Base-by-base conservation (phyloP, 352 stramenopile genomes). In the Salisapilia sapeloensis region DNA sequence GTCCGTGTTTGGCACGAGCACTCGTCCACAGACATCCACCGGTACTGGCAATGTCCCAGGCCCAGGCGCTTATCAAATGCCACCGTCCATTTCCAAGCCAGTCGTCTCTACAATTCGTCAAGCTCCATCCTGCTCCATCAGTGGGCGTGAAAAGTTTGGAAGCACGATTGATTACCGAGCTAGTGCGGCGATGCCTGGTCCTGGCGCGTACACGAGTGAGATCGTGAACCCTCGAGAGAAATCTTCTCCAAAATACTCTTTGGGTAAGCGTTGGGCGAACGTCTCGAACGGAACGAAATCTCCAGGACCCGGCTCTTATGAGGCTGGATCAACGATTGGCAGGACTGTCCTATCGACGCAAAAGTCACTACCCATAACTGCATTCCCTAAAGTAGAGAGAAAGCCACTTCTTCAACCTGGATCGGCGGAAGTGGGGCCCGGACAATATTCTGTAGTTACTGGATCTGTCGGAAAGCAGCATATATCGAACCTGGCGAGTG, bases 81-180 rank as follows among this genome's bases (percentile, higher is more conserved):
- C 65, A 24, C 77, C 69, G 12, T 65, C 65, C 2, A 80, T 85
- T 28, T 62, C 62, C 24, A 78, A 76, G 26, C 60, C 69, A 13
- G 56, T 81, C 23, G 41, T 80, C 12, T 81, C 64, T 16, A 83
- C 67, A 2, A 80, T 81, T 52, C 8, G 17, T 0, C 42, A 55
- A 19, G 69, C 62, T 0, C 64, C 69, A 12, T 38, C 62, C 1
- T 80, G 56, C 19, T 80, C 69, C 14, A 77, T 85, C 48, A 75
- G 56, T 13, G 69, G 69, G 6, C 65, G 69, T 28, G 69, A 85
- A 44, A 82, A 82, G 45, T 85, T 85, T 40, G 65, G 69, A 20
- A 82, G 65, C 6, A 77, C 65, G 2, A 44, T 58, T 4, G 61
- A 82, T 34, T 31, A 60, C 14, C 69, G 75, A 21, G 16, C 31